These are phyloP conservation scores for Metschnikowia sp. DNA, from an alignment of 805 yeast species.

Conservation along the genomic window DNA sequence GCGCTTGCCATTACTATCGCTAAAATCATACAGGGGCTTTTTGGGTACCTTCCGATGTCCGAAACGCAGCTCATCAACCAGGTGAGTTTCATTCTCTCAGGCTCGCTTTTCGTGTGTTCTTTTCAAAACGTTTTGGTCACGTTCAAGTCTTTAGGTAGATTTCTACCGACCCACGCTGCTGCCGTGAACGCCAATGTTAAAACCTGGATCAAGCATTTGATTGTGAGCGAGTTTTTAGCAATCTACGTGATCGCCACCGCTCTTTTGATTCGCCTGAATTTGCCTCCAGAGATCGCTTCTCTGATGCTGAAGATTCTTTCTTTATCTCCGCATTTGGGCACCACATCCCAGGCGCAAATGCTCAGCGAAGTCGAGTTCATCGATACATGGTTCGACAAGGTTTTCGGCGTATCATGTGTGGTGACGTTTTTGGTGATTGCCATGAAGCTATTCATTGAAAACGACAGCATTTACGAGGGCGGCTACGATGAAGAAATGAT, in stretches of 20 bases:
- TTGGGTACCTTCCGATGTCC: slow-evolving; percentile 27
- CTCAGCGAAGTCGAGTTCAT: slow-evolving; percentile 43
- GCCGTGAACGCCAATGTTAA: slow-evolving; percentile 11
- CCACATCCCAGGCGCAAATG: slow-evolving; percentile 18
- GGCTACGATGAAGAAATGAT: slow-evolving; percentile 35
- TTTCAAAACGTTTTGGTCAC: slow-evolving; percentile 63
- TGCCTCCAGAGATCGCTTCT: slow-evolving; percentile 43
- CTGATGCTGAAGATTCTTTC: slow-evolving; percentile 40
- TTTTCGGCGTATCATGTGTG: slow-evolving; percentile 44
- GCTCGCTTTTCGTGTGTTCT: slow-evolving; percentile 57
- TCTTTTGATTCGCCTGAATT: slow-evolving; percentile 44
- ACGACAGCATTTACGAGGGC: slow-evolving; percentile 17
- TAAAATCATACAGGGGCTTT: slow-evolving; percentile 30
- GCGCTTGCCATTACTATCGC: slow-evolving; percentile 50
- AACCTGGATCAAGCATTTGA: slow-evolving; percentile 35
- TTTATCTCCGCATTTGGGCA: slow-evolving; percentile 20
- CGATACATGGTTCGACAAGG: slow-evolving; percentile 51
- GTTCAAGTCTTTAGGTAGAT: slow-evolving; percentile 46
- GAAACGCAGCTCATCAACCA: slow-evolving; percentile 43
- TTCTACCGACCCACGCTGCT: slow-evolving; percentile 25
- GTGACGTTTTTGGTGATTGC: slow-evolving; percentile 27
- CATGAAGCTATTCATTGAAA: slow-evolving; percentile 17
- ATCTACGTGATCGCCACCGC: slow-evolving; percentile 52
- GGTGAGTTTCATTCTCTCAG: slow-evolving; percentile 51
- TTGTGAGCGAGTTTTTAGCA: slow-evolving; percentile 46